Evolutionary conservation across 2,329 filamentous ascomycete species (phyloP).

Genomic region (Gnomoniopsis sp.): DNA sequence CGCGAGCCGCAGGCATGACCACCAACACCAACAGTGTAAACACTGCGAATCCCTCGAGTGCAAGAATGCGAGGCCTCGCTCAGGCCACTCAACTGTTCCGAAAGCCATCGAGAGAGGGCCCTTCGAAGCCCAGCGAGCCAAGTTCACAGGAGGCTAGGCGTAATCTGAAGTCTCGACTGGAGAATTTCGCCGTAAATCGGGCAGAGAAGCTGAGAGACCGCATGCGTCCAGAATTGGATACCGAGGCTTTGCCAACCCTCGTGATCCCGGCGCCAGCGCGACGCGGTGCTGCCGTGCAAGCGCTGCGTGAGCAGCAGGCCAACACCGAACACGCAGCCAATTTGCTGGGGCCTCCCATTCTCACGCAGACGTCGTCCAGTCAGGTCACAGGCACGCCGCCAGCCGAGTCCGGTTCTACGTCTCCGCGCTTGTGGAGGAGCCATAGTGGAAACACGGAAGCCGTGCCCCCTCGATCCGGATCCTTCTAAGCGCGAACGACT

Average conservation of each 20-base stretch:
- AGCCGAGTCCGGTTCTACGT: constrained; percentile 1
- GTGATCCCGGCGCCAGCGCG: constrained; percentile 61
- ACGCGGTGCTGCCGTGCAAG: constrained; percentile 53
- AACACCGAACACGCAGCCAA: constrained; percentile 2
- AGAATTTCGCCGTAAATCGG: constrained; percentile 59
- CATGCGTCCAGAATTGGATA: constrained; percentile 51
- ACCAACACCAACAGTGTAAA: not conserved
- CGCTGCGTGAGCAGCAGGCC: constrained; percentile 54
- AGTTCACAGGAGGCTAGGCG: constrained; percentile 33
- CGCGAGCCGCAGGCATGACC: not conserved
- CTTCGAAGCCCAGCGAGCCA: constrained; percentile 2
- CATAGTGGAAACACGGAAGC: constrained; percentile 2
- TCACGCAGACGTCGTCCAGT: constrained; percentile 2
- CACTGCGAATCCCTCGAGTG: not conserved
- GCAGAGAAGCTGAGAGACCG: constrained; percentile 58
- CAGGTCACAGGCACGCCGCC: not conserved
- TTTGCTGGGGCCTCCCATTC: constrained; percentile 2
- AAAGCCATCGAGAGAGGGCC: constrained; percentile 8
- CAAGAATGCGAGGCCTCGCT: constrained; percentile 28
- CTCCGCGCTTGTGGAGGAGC: constrained; percentile 14
- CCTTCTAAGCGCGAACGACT: not conserved
- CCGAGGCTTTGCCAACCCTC: constrained; percentile 53
- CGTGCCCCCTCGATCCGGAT: not conserved
- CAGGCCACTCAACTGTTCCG: constrained; percentile 29
- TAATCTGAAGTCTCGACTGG: constrained; percentile 55